These are phyloP conservation scores for Melastoma candidum DNA, from an alignment of 441 rosid genomes.

Conservation along the genomic window DNA sequence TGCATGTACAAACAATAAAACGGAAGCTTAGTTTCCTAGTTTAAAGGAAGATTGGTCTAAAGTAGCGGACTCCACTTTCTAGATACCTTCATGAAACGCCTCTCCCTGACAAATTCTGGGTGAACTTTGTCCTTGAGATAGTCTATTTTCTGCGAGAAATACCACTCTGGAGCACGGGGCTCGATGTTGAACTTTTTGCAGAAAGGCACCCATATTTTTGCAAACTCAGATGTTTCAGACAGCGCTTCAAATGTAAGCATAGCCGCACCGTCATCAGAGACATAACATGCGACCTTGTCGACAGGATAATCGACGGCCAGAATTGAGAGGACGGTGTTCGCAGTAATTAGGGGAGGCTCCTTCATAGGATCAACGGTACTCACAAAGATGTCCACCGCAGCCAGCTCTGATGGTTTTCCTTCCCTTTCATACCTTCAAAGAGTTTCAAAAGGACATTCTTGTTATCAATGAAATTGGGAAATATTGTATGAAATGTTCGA, in stretches of 20 bases:
- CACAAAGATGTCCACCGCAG: conserved; percentile 69
- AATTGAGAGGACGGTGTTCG: conserved; percentile 92
- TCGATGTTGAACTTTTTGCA: conserved; percentile 76
- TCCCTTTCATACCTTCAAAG: conserved; percentile 74
- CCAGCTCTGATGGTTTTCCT: conserved; percentile 69
- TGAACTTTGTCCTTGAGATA: conserved; percentile 77
- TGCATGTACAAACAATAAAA: conserved; percentile 15
- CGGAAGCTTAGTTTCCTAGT: too few species aligned
- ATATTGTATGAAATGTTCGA: neutral
- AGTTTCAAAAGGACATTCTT: neutral
- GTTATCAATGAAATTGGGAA: neutral
- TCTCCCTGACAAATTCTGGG: conserved; percentile 71
- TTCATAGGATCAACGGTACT: conserved; percentile 97
- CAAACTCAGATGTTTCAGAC: conserved; percentile 92
- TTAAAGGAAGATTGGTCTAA: too few species aligned
- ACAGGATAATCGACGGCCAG: conserved; percentile 96
- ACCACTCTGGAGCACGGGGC: conserved; percentile 98
- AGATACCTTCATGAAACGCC: conserved; percentile 87
- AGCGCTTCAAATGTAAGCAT: conserved; percentile 98
- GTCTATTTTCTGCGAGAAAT: conserved; percentile 76
- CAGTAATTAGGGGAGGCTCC: conserved; percentile 96
- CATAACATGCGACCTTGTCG: conserved; percentile 88
- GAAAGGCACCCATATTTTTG: conserved; percentile 96
- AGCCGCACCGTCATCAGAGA: conserved; percentile 98
- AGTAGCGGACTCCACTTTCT: neutral